A percentile compares a stretch with the other conserved stretches of the same genome.
These are phyloP conservation scores for Phoma sp. DNA, from an alignment of 2,329 filamentous ascomycete genomes.

Conservation along the genomic window DNA sequence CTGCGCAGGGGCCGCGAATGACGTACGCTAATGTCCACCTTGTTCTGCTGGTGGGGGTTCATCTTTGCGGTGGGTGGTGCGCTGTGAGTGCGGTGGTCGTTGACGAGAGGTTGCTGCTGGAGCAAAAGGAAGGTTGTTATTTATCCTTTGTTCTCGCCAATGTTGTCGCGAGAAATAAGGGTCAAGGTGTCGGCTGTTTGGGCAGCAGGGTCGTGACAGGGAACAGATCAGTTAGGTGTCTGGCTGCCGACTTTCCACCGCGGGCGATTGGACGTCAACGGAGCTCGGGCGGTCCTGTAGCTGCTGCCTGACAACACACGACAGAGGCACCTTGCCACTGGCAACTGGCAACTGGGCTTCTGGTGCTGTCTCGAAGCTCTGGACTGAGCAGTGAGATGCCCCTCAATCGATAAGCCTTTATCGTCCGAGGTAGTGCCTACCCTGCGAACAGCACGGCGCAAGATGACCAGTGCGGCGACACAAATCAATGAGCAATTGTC, in stretches of 20 bases:
- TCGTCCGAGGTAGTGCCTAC: conserved; percentile 39
- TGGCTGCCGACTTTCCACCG: conserved; percentile 26
- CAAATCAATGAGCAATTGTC: not conserved
- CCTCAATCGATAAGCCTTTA: conserved; percentile 45
- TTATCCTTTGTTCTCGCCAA: conserved; percentile 38
- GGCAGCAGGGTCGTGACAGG: conserved; percentile 38
- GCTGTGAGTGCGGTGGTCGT: conserved; percentile 24
- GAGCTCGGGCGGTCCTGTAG: conserved; percentile 29
- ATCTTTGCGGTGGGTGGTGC: conserved; percentile 56
- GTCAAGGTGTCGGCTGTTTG: conserved; percentile 29
- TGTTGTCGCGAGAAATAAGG: conserved; percentile 25
- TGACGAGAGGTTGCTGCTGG: conserved; percentile 18
- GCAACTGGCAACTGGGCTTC: not conserved
- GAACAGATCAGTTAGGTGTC: conserved; percentile 33
- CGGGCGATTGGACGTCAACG: conserved; percentile 39
- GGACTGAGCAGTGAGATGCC: conserved; percentile 20
- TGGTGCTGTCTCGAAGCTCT: conserved; percentile 17
- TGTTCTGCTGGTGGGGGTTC: conserved; percentile 99
- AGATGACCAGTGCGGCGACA: conserved; percentile 11
- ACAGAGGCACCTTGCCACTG: conserved; percentile 11
- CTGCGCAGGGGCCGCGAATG: conserved; percentile 25
- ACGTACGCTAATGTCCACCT: conserved; percentile 93
- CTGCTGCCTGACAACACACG: conserved; percentile 42
- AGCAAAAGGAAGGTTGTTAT: conserved; percentile 19
- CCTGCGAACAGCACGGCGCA: conserved; percentile 15